Evolutionary conservation across 1,284 basidiomycete species (phyloP).

Genomic region (Microbotryomycetes sp.): DNA sequence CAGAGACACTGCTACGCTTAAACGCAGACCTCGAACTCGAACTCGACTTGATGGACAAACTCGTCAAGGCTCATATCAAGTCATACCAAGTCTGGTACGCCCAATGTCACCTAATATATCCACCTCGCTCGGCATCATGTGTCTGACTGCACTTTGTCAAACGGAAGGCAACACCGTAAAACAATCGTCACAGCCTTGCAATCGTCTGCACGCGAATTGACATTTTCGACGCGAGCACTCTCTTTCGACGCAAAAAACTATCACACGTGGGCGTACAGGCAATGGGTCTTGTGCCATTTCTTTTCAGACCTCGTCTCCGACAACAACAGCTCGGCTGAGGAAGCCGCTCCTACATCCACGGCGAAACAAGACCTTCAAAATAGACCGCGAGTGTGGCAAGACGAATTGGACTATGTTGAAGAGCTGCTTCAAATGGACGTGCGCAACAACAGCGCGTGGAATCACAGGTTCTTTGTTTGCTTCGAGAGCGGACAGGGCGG

Average conservation of each 20-base stretch:
- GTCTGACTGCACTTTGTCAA: not conserved
- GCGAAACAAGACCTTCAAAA: conserved; percentile 40
- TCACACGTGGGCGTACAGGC: conserved; percentile 90
- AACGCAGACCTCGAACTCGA: conserved; percentile 61
- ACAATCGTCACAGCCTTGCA: conserved; percentile 54
- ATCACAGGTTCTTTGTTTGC: conserved; percentile 91
- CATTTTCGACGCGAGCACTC: conserved; percentile 65
- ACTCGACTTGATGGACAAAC: conserved; percentile 71
- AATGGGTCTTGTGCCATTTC: conserved; percentile 82
- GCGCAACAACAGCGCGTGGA: conserved; percentile 96
- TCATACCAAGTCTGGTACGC: conserved; percentile 86
- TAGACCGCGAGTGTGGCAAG: conserved; percentile 61
- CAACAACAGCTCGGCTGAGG: not conserved
- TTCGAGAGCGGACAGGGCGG: conserved; percentile 57
- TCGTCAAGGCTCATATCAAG: conserved; percentile 74
- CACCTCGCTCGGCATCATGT: not conserved
- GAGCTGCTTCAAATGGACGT: conserved; percentile 67
- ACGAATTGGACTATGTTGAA: conserved; percentile 71
- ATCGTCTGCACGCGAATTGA: conserved; percentile 58
- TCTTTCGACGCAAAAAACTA: conserved; percentile 81
- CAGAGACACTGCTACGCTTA: conserved; percentile 66
- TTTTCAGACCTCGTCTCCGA: conserved; percentile 33
- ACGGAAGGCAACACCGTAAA: conserved; percentile 68
- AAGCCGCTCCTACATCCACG: not conserved
- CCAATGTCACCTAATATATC: not conserved